These are phyloP conservation scores for Trichosporon asahii DNA, from an alignment of 1,284 basidiomycete genomes.

Conservation along the genomic window DNA sequence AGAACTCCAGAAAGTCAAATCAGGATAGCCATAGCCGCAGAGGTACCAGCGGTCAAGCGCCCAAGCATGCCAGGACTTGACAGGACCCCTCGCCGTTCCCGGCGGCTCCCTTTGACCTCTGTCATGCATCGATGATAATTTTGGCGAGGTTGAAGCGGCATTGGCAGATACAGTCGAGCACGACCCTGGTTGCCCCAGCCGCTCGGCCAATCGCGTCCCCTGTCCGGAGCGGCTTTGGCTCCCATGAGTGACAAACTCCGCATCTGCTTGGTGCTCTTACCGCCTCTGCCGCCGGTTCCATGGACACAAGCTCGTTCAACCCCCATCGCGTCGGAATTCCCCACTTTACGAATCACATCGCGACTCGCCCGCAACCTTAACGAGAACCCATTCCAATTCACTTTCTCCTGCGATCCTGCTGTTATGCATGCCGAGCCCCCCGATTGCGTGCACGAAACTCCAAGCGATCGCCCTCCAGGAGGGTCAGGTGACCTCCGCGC, in stretches of 20 bases:
- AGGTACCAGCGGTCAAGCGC: not conserved
- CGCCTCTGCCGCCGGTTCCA: not conserved
- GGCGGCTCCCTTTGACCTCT: not conserved
- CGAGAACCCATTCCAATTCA: not conserved
- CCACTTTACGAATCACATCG: not conserved
- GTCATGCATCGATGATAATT: not conserved
- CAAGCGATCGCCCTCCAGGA: not conserved
- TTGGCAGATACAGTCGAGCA: not conserved
- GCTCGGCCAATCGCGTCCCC: not conserved
- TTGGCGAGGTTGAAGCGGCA: conserved; percentile 11
- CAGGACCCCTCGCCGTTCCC: not conserved
- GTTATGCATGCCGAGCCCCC: not conserved
- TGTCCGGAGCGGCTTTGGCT: not conserved
- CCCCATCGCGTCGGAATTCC: not conserved
- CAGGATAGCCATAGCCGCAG: not conserved
- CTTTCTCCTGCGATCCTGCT: not conserved
- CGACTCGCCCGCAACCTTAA: not conserved
- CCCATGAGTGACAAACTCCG: not conserved
- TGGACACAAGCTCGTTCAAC: not conserved
- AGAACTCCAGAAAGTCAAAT: not conserved
- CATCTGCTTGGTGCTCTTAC: not conserved
- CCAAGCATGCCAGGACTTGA: not conserved
- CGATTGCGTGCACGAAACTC: not conserved
- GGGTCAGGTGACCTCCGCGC: not conserved
- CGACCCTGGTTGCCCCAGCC: not conserved